phyloP scores from a whole-genome alignment of 2,329 filamentous ascomycete genomes.

The Cercospora citrullina region DNA sequence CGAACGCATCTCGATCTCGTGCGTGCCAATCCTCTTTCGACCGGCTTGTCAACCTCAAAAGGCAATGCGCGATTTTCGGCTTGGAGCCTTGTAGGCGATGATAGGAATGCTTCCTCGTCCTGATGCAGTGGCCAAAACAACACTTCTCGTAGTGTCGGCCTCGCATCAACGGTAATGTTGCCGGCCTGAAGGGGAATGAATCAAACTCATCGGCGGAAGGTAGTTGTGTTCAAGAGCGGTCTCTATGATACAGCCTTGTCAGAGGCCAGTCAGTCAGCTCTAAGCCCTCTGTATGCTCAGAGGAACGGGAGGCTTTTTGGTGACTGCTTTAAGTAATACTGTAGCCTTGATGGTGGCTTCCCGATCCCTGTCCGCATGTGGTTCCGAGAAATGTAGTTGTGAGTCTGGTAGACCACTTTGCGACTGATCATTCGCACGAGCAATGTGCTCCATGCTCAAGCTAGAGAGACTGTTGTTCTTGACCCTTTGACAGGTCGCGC shows the following conservation, averaged over 20 bases:
- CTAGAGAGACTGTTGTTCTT: background rate
- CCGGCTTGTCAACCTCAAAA: background rate
- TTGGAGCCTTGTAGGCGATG: background rate
- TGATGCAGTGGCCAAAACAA: background rate
- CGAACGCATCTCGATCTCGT: background rate
- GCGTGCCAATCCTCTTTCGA: background rate
- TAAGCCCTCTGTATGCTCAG: background rate
- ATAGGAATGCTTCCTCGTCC: background rate
- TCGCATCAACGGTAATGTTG: background rate
- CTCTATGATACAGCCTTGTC: background rate
- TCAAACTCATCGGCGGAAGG: background rate
- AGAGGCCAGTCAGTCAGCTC: background rate
- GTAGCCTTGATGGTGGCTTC: background rate
- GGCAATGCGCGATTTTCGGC: background rate
- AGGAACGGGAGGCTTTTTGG: background rate
- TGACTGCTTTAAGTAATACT: background rate
- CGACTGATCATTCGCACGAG: background rate
- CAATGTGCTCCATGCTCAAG: background rate
- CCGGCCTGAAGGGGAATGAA: background rate
- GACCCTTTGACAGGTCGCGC: background rate
- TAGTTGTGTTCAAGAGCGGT: background rate
- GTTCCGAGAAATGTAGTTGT: background rate
- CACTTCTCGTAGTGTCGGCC: background rate
- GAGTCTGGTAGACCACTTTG: background rate
- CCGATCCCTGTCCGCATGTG: background rate